Conservation (phyloP, 345 rosid genomes). For the Stellera chamaejasme region DNA sequence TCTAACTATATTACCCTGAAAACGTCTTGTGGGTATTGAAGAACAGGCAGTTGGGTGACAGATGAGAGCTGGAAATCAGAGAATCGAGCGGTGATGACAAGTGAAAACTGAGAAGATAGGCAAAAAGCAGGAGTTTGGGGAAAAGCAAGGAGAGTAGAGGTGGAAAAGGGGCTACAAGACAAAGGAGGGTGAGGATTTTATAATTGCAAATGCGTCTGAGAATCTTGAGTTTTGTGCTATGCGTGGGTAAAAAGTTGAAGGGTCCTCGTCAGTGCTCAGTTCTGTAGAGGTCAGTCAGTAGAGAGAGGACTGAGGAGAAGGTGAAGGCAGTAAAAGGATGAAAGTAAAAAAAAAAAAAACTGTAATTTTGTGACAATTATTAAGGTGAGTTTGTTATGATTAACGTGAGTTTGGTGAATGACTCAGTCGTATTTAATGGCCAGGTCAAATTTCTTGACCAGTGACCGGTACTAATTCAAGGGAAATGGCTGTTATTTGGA, state of each 20-base stretch:
- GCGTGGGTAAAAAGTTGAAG: not conserved
- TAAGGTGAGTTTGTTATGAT: too few species aligned
- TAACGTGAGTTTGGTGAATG: too few species aligned
- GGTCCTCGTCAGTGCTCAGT: not conserved
- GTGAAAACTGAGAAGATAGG: too few species aligned
- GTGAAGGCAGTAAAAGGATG: too few species aligned
- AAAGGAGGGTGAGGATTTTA: conserved; percentile 1
- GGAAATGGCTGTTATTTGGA: too few species aligned
- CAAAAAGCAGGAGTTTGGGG: not conserved
- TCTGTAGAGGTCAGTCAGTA: not conserved
- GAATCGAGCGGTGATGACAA: not conserved
- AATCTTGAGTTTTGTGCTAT: conserved; percentile 11
- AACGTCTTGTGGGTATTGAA: conserved; percentile 1
- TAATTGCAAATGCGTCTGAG: conserved; percentile 4
- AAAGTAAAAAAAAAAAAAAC: too few species aligned
- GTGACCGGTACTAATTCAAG: too few species aligned
- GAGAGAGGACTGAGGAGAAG: too few species aligned
- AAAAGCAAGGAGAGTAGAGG: too few species aligned
- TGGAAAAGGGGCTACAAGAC: not conserved
- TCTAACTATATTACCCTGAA: conserved; percentile 1
- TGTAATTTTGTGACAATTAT: too few species aligned
- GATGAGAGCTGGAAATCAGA: not conserved
- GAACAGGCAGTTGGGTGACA: not conserved
- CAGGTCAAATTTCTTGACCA: too few species aligned
- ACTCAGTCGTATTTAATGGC: too few species aligned